These are phyloP conservation scores for Stenogyne calaminthoides DNA, from an alignment of 305 asterid genomes.

Conservation along the genomic window DNA sequence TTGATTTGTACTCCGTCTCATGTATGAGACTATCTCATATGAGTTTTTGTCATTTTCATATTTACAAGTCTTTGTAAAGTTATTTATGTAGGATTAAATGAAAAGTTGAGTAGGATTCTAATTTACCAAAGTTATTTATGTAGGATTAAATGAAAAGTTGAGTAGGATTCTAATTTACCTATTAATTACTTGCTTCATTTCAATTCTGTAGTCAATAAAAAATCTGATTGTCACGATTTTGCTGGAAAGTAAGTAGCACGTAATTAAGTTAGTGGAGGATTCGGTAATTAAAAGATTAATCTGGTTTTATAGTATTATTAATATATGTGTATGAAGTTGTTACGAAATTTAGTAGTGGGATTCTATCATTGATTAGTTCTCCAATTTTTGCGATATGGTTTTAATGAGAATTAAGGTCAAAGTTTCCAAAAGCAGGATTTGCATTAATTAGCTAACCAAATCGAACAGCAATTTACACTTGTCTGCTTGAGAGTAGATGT, in stretches of 20 bases:
- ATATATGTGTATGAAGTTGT: not conserved
- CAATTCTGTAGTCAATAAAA: not conserved
- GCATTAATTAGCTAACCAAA: slow-evolving; percentile 40
- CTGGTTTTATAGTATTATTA: not conserved
- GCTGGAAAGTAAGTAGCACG: slow-evolving; percentile 27
- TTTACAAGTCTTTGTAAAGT: not conserved
- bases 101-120: not conserved
- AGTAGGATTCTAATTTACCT: not conserved
- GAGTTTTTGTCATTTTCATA: not conserved
- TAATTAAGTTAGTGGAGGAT: slow-evolving; percentile 22
- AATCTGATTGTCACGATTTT: not conserved
- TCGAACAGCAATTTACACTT: slow-evolving; percentile 33
- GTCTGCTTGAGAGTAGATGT: slow-evolving; percentile 5
- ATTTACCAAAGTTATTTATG: not conserved
- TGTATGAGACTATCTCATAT: no score
- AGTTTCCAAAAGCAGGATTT: not conserved
- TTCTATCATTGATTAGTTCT: not conserved
- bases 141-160: slow-evolving; percentile 19
- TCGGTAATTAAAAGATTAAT: not conserved
- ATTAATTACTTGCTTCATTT: slow-evolving; percentile 16
- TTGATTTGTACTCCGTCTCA: no score
- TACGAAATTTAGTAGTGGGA: slow-evolving; percentile 11
- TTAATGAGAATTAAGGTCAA: slow-evolving; percentile 31
- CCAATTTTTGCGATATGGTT: not conserved
- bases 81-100: slow-evolving; percentile 11